phyloP scores from a whole-genome alignment of 2,329 filamentous ascomycete species.

The Tolypocladium endophyticum region DNA sequence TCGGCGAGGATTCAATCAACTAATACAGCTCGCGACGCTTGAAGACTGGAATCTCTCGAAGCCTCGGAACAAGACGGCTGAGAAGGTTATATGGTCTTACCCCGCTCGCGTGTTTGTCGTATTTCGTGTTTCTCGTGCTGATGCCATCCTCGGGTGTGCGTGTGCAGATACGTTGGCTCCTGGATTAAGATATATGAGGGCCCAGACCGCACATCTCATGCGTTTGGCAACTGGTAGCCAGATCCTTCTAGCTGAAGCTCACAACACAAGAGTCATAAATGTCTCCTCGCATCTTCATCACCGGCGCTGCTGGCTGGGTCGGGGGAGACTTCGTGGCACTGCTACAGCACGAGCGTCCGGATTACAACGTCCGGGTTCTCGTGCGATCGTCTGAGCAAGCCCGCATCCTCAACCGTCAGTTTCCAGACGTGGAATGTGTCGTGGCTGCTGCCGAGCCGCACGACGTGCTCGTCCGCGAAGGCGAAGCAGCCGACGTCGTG shows the following conservation, averaged over 20 bases:
- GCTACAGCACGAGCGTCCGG: not conserved
- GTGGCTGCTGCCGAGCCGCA: not conserved
- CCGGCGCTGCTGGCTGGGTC: not conserved
- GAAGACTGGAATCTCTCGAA: not conserved
- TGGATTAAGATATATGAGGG: not conserved
- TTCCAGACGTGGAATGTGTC: not conserved
- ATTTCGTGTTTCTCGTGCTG: not conserved
- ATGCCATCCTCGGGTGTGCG: not conserved
- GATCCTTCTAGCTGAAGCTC: not conserved
- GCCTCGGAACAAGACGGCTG: not conserved
- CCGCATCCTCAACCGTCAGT: not conserved
- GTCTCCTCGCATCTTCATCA: not conserved
- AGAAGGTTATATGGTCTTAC: not conserved
- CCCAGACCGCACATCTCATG: no score
- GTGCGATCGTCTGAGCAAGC: not conserved
- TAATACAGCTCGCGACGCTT: not conserved
- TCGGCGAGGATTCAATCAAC: no score
- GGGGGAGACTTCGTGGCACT: not conserved
- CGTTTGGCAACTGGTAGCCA: no score
- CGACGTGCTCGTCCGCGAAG: not conserved
- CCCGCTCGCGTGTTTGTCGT: not conserved
- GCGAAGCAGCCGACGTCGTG: not conserved
- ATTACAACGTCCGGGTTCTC: not conserved
- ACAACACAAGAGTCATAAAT: not conserved
- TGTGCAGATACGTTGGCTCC: not conserved